phyloP scores from a whole-genome alignment of 2,329 filamentous ascomycete species.

The Cucurbitaria berberidis region DNA sequence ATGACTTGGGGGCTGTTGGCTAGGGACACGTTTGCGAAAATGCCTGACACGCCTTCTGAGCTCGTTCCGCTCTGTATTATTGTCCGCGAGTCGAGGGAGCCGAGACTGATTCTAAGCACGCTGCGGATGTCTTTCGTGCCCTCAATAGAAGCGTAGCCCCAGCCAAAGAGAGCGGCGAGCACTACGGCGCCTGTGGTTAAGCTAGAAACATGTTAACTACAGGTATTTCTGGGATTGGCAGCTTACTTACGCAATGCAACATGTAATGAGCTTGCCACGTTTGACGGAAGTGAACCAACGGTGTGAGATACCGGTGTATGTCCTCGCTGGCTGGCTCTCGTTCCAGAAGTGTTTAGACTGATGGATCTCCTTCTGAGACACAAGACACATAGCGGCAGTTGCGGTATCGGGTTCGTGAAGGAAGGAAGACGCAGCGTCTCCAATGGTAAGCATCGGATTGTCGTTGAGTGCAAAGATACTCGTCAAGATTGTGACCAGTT shows the following conservation, averaged over 20 bases:
- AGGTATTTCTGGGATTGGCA: too few relatives aligned
- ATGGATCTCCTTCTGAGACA: not conserved
- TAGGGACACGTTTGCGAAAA: constrained; percentile 37
- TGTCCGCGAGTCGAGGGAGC: not conserved
- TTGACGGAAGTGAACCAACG: not conserved
- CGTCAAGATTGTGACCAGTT: not conserved
- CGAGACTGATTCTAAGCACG: not conserved
- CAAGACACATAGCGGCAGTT: not conserved
- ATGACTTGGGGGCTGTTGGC: constrained; percentile 57
- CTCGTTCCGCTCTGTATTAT: not conserved
- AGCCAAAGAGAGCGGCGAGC: too few relatives aligned
- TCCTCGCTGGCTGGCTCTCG: not conserved
- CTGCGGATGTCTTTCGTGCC: not conserved
- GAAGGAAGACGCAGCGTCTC: not conserved
- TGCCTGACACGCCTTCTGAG: not conserved
- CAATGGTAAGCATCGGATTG: not conserved
- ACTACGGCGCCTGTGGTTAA: too few relatives aligned
- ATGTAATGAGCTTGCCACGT: not conserved
- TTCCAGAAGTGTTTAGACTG: not conserved
- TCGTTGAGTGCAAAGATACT: not conserved
- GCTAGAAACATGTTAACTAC: too few relatives aligned
- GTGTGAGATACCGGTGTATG: too few relatives aligned
- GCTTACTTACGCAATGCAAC: not conserved
- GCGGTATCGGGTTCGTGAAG: not conserved
- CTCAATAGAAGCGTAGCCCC: too few relatives aligned